These are phyloP conservation scores for Phoma sp. DNA, from an alignment of 2,329 filamentous ascomycete species.

Conservation along the genomic window DNA sequence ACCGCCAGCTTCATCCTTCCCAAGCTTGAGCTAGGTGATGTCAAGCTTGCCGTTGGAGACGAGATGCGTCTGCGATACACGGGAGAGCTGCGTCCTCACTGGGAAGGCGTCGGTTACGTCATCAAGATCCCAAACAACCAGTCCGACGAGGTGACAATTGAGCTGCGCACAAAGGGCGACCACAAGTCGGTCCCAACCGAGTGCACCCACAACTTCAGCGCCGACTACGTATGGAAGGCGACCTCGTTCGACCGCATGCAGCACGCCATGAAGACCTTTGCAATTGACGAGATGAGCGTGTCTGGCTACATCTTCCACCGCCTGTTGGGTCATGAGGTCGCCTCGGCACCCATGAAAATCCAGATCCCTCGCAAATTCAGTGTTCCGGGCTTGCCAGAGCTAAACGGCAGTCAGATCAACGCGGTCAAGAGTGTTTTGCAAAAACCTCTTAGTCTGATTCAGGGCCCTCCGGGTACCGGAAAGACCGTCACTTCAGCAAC, in stretches of 20 bases:
- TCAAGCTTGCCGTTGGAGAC: conserved; percentile 96
- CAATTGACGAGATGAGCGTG: conserved; percentile 96
- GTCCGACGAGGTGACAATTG: conserved; percentile 95
- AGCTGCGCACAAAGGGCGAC: conserved; percentile 90
- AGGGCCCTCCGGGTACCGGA: conserved; percentile 94
- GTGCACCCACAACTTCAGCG: conserved; percentile 96
- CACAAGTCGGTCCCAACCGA: conserved; percentile 96
- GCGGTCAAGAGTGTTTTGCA: conserved; percentile 95
- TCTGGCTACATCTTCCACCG: conserved; percentile 99
- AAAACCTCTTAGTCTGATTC: conserved; percentile 92
- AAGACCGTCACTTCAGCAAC: conserved; percentile 99
- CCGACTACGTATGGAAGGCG: conserved; percentile 99
- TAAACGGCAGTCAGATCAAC: conserved; percentile 94
- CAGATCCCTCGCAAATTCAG: conserved; percentile 96
- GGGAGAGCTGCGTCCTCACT: conserved; percentile 86
- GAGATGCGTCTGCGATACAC: conserved; percentile 98
- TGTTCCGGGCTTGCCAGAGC: conserved; percentile 88
- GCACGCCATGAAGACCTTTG: conserved; percentile 98
- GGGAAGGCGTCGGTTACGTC: conserved; percentile 98
- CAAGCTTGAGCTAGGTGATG: conserved; percentile 96
- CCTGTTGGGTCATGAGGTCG: conserved; percentile 92
- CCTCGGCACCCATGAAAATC: conserved; percentile 92
- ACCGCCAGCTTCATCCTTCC: conserved; percentile 93
- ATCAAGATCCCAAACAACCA: conserved; percentile 99
- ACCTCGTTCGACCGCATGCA: conserved; percentile 99